A percentile compares a stretch with the other conserved stretches of the same genome.
Conservation (phyloP, 164 flowering plant species). For the Akebia trifoliata region DNA sequence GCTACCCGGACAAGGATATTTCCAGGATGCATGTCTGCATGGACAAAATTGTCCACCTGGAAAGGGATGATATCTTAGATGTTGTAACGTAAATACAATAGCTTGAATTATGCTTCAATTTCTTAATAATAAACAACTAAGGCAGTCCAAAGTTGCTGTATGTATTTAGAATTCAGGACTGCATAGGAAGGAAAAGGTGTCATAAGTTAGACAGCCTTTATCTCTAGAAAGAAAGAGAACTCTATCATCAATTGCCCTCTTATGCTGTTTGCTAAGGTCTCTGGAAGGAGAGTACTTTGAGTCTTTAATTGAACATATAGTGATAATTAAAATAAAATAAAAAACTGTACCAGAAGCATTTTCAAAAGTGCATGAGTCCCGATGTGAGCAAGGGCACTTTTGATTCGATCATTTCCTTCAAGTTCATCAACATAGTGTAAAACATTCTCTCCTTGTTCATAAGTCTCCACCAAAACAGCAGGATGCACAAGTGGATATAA, state of each 20-base stretch:
- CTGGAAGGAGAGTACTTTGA: too few species aligned
- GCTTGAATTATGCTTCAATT: too few species aligned
- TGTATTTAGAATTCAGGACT: too few species aligned
- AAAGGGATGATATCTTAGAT: slow-evolving; percentile 12
- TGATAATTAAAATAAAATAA: background rate
- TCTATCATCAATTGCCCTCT: too few species aligned
- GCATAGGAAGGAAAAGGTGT: too few species aligned
- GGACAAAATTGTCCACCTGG: slow-evolving; percentile 80
- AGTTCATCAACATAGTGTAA: slow-evolving; percentile 53
- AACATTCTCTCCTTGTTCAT: slow-evolving; percentile 69
- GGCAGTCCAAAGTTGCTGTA: too few species aligned
- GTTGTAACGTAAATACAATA: too few species aligned
- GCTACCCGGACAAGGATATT: slow-evolving; percentile 59
- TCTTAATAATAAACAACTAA: too few species aligned
- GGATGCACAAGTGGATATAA: slow-evolving; percentile 82
- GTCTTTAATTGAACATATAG: background rate
- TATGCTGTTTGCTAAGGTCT: too few species aligned
- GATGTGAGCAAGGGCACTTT: slow-evolving; percentile 68
- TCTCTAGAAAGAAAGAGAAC: too few species aligned
- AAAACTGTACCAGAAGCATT: slow-evolving; percentile 69
- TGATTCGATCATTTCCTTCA: slow-evolving; percentile 44
- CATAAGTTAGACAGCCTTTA: too few species aligned
- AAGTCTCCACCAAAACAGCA: slow-evolving; percentile 82
- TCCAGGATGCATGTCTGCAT: slow-evolving; percentile 88
- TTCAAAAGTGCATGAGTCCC: slow-evolving; percentile 77